Base-by-base conservation (phyloP, 352 stramenopile genomes). In the Globisporangium abappressorium region DNA sequence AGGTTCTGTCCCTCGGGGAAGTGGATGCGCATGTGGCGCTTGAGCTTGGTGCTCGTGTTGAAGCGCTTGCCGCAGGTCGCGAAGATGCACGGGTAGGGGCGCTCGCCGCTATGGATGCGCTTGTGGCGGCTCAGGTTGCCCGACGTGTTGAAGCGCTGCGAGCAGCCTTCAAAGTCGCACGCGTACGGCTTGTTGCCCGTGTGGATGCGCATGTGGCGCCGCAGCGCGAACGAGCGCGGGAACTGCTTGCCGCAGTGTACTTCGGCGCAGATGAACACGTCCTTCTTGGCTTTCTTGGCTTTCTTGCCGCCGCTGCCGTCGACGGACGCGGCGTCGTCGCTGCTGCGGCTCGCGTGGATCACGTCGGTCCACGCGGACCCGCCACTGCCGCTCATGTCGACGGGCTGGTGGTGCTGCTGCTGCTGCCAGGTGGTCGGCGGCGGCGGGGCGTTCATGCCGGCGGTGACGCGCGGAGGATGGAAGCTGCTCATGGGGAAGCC, bases 1-100 rank as follows among this genome's bases (percentile, higher is more conserved):
- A 92, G 65, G 58, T 91, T 87, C 46, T 90, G 76, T 4, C 81
- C 86, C 9, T 94, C 82, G 1, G 86, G 86, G 64, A 92, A 95
- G 68, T 96, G 88, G 69, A 92, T 92, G 63, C 87, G 86, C 85
- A 94, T 92, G 74, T 96, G 88, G 20, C 88, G 78, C 76, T 94
- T 93, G 56, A 96, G 79, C 73, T 96, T 96, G n/a, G 87, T 94
- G 73, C 85, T 94, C 28, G 87, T 96, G 72, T 93, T 94, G 67
- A 96, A 96, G 46, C 82, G 79, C 71, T 96, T 96, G 69, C 79
- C 83, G 72, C 88, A 96, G 8, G 69, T 89, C 8, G 82, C 70
- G 46, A 91, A 91, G 56, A 87, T 82, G 55, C 88, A 96, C 41
- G 83, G 82, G 70, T 94, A 96, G 26, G 88, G 88, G 5, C 87